Evolutionary conservation across 2,329 filamentous ascomycete genomes (phyloP).

Genomic region (Aspergillus pseudoterreus): DNA sequence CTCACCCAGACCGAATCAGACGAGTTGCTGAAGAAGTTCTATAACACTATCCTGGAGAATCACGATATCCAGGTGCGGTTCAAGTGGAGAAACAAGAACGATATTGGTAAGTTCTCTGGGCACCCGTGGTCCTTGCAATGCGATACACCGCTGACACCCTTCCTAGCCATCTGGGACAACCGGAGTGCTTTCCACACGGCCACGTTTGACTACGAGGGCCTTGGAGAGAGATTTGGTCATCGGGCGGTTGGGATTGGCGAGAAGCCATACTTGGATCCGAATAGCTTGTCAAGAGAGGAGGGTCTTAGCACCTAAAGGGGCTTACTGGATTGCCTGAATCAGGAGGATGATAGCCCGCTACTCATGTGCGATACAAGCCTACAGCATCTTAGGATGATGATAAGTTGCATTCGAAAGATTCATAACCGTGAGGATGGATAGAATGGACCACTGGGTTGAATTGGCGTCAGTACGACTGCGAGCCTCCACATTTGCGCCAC

Average conservation of each 20-base stretch:
- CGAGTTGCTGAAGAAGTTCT: conserved; percentile 42
- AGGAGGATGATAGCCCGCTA: no score
- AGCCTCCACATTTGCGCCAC: background rate
- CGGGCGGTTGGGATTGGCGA: background rate
- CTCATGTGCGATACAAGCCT: background rate
- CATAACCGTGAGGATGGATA: background rate
- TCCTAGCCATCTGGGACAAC: conserved; percentile 1
- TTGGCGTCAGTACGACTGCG: background rate
- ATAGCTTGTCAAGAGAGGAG: background rate
- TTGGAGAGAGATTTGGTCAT: background rate
- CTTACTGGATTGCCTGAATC: no score
- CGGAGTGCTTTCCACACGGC: background rate
- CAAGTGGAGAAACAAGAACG: conserved; percentile 48
- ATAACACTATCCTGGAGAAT: conserved; percentile 42
- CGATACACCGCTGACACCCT: no score
- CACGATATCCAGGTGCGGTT: conserved; percentile 51
- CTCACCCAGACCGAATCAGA: conserved; percentile 42
- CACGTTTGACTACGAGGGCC: background rate
- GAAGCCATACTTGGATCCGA: conserved; percentile 11
- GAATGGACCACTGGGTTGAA: background rate
- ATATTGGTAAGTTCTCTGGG: conserved; percentile 33
- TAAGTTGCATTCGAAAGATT: background rate
- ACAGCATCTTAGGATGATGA: background rate
- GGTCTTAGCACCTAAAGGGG: no score
- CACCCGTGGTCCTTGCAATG: no score